Base-by-base conservation (phyloP, 805 yeast species). In the Tetrapisispora pingtungensis region DNA sequence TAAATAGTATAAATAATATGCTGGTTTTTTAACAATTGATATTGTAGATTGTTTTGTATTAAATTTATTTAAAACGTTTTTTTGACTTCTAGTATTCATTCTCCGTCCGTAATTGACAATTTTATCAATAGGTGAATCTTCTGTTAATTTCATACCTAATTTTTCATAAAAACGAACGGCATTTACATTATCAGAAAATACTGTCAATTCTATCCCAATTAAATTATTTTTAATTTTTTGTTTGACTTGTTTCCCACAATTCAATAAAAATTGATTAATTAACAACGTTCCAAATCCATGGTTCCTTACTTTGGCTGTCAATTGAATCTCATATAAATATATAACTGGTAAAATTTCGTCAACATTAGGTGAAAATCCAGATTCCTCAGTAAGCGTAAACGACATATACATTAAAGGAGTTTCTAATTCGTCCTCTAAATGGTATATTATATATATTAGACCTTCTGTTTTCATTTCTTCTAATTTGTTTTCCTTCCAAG, bases 261-360 rank as follows among this genome's bases (percentile, higher is more conserved):
- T 30, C 14, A 26, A 44, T 3, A 44, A 14, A 19, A 26, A 35
- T 17, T 30, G 17, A 13, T 5, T 32, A 15, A 59, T 5, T 14
- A 57, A 41, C 35, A 34, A 37, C 10, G 40, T 33, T 10, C 65
- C 66, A 27, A 61, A 31, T 12, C 54, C 52, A 28, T 45, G 49
- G 12, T 53, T 45, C 26, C 53, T 55, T 17, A 43, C 31, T 3
- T 18, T 14, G n/a, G 46, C 40, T 7, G 46, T 34, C n/a, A 59
- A 40, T 35, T 61, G 66, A 26, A 61, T 52, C 35, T 61, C 66
- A 48, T 60, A 60, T 18, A 61, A 44, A 44, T 59, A 61, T n/a
- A 61, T 42, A n/a, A 61, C 59, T 1, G 36, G 27, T 5, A 5
- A 13, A 14, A 27, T 28, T 13, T 31, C 27, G 15, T 46, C 43